These are phyloP conservation scores for Macadamia integrifolia DNA, from an alignment of 164 flowering plant genomes.

Conservation along the genomic window DNA sequence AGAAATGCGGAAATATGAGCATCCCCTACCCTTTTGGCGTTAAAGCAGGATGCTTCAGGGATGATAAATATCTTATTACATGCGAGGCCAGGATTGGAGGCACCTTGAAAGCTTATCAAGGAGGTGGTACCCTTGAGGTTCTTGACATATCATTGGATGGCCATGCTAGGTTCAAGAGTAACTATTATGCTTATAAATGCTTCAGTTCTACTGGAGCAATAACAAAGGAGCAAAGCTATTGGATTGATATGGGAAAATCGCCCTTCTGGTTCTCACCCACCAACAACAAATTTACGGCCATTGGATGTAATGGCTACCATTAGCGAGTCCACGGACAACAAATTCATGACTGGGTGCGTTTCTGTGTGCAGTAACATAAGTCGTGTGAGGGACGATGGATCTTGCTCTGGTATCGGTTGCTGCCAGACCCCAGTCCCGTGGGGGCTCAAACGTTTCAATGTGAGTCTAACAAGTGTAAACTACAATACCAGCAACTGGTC, in stretches of 20 bases:
- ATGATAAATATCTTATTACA: too few species aligned
- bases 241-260: rapidly evolving
- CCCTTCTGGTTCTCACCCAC: constrained; percentile 2
- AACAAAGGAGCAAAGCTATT: rapidly evolving
- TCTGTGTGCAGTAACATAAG: background rate
- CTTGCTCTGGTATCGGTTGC: constrained; percentile 8
- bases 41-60: too few species aligned
- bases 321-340: background rate
- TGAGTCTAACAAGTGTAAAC: background rate
- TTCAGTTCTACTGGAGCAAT: background rate
- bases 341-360: background rate
- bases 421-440: constrained; percentile 9
- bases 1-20: too few species aligned
- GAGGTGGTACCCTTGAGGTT: background rate
- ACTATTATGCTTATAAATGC: background rate
- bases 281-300: constrained; percentile 5
- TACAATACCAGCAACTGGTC: background rate
- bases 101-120: too few species aligned
- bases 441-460: background rate
- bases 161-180: background rate
- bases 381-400: background rate
- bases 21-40: too few species aligned
- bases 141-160: background rate
- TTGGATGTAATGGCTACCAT: constrained; percentile 1
- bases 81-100: too few species aligned